These are phyloP conservation scores for Lyophyllum shimeji DNA, from an alignment of 768 basidiomycete species.

Conservation along the genomic window DNA sequence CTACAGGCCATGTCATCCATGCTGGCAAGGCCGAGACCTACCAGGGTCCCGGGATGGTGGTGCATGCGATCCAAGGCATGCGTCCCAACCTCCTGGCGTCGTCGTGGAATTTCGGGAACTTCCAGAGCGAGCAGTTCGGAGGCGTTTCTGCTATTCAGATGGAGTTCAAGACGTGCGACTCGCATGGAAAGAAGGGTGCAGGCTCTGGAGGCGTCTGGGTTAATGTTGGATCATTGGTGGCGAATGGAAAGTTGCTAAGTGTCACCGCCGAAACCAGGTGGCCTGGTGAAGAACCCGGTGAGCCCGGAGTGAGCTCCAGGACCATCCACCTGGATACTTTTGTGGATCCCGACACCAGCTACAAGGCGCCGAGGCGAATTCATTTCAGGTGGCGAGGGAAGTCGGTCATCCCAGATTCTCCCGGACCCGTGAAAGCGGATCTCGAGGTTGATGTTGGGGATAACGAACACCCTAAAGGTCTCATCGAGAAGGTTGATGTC, in stretches of 20 bases:
- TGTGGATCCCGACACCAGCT: conserved; percentile 79
- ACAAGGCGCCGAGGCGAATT: conserved; percentile 68
- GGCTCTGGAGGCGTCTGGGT: conserved; percentile 84
- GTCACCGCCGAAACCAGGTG: conserved; percentile 82
- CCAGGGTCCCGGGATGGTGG: conserved; percentile 78
- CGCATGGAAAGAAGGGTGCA: conserved; percentile 74
- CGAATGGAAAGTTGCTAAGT: conserved; percentile 71
- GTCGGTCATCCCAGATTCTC: conserved; percentile 51
- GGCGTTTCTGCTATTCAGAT: conserved; percentile 89
- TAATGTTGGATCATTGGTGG: conserved; percentile 83
- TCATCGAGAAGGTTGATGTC: conserved; percentile 93
- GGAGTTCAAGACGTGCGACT: conserved; percentile 88
- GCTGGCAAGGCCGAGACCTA: conserved; percentile 59
- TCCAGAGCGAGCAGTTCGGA: conserved; percentile 72
- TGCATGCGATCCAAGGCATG: conserved; percentile 99
- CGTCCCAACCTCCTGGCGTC: conserved; percentile 91
- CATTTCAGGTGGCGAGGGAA: conserved; percentile 78
- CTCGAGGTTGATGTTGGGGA: conserved; percentile 59
- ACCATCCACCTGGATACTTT: conserved; percentile 60
- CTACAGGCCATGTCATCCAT: conserved; percentile 65
- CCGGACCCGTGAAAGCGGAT: conserved; percentile 56
- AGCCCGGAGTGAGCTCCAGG: conserved; percentile 56
- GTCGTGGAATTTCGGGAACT: conserved; percentile 94
- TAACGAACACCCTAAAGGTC: conserved; percentile 59
- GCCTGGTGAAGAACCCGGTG: conserved; percentile 56